Evolutionary conservation across 306 rosid genomes (phyloP), one percentile per base, ranked within the genome.

Genomic region (Prunus fruticosa): DNA sequence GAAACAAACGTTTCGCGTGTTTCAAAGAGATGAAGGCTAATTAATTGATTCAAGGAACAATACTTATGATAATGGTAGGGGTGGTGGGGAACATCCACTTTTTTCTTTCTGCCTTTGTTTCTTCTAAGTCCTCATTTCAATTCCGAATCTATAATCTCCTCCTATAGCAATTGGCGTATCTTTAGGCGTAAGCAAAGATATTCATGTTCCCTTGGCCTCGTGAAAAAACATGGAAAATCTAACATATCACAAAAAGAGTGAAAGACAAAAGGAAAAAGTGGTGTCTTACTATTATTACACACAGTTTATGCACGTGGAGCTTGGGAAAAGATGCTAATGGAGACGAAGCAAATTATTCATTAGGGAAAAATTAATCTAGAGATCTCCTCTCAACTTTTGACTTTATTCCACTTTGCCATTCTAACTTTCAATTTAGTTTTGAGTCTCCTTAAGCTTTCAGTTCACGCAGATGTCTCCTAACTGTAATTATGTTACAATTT

Each of bases 31-130:
- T 49, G 53, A 11, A 49, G 53, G 6, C 12, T 5, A 56, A 56
- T 1, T 22, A 25, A 23, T 75, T 73, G 69, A 78, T 53, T 54
- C 68, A 82, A 84, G 84, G 86, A 84, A 86, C 90, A 73, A 43
- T 28, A 15, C 11, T 62, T 15, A 62, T 34, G 46, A 7, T 28
- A 32, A 25, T 62, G 34, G 66, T 85, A 79, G 91, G 93, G 90
- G 85, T 69, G 85, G 81, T 84, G 76, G 96, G 91, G 85, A 80
- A 85, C 96, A 91, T 74, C 18, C 69, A 22, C 83, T 23, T 84
- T 84, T 78, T 75, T 65, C 22, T 51, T 79, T 60, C 72, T 74
- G 65, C 57, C 54, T 69, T 50, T 47, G 49, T 68, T 32, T 62
- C 57, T 52, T 16, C 1, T 32, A 18, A 64, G 3, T 81, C 73